Conservation (phyloP, 352 stramenopile species). For the Aphanomyces cochlioides region DNA sequence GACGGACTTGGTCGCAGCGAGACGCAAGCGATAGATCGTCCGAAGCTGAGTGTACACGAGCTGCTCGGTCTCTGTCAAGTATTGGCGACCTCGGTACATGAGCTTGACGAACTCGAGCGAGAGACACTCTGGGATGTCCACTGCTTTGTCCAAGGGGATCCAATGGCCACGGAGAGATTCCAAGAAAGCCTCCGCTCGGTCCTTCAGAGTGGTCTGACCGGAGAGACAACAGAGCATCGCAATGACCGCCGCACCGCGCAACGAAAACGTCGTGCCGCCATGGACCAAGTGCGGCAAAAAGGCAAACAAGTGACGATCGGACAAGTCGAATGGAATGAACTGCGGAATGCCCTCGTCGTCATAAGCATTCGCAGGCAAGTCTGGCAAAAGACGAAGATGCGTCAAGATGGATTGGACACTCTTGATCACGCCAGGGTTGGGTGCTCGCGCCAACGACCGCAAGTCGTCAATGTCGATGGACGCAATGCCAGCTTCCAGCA, state of each 20-base stretch:
- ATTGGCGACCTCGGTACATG: slow-evolving; percentile 5
- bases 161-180: not conserved
- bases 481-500: not conserved
- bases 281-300: slow-evolving; percentile 9
- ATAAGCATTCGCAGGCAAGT: not conserved
- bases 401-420: slow-evolving; percentile 20
- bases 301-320: slow-evolving; percentile 1
- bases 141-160: not conserved
- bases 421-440: slow-evolving; percentile 7
- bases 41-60: slow-evolving; percentile 4
- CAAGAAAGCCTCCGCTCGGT: slow-evolving; percentile 1
- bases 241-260: not conserved
- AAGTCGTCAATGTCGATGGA: slow-evolving; percentile 6
- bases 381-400: not conserved
- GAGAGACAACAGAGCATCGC: slow-evolving; percentile 20
- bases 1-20: slow-evolving; percentile 7
- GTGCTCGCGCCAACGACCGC: slow-evolving; percentile 1
- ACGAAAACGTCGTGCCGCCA: slow-evolving; percentile 10
- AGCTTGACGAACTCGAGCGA: slow-evolving; percentile 28
- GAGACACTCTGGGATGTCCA: slow-evolving; percentile 9
- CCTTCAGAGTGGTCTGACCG: not conserved
- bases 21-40: not conserved
- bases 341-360: not conserved
- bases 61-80: not conserved
- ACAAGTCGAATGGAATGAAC: not conserved